Base-by-base conservation (phyloP, 2,329 filamentous ascomycete genomes). In the Paracoccidioides brasiliensis region DNA sequence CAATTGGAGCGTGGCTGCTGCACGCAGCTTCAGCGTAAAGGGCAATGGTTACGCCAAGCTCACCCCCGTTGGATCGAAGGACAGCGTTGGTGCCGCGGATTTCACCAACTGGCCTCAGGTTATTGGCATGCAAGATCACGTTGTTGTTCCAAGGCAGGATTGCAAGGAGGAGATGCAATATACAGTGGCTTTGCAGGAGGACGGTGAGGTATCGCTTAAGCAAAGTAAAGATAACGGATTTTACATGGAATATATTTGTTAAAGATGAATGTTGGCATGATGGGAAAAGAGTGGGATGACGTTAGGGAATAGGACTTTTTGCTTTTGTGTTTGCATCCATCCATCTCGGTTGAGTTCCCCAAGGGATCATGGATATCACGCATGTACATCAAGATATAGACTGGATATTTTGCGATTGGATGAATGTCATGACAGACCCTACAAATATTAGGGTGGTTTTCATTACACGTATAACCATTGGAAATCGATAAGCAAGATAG, bases 101-200 rank as follows among this genome's bases (percentile, higher is more conserved):
- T 53, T 53, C 40, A 53, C 52, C 38, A 53, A 53, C 41, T 53
- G 52, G 52, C 52, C 52, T 14, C 52, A 53, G 30, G 28, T 35
- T 2, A 5, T 10, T 7, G 52, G 52, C 14, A 8, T 14, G 12
- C 30, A 37, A 9, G 6, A 14, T 5, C 52, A 53, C 14, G 10
- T 8, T 10, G 52, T 53, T 43, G 14, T 3, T 9, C 22, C 22
- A 28, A 4, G 10, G 41, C 30, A 14, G 46, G 42, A 43, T 2
- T 53, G 52, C n/a, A 9, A 33, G 41, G 40, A 44, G 41, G 5
- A 10, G 30, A 15, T 53, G 42, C 33, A 2, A 9, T 22, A 15
- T 10, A 15, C 5, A 8, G 4, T 22, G 45, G 5, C 40, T 14
- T 22, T 53, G 52, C 4, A 35, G 6, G 2, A 28, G 3, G 33